These are phyloP conservation scores for Harringtonia aguacate DNA, from an alignment of 2,329 filamentous ascomycete genomes.

Conservation along the genomic window DNA sequence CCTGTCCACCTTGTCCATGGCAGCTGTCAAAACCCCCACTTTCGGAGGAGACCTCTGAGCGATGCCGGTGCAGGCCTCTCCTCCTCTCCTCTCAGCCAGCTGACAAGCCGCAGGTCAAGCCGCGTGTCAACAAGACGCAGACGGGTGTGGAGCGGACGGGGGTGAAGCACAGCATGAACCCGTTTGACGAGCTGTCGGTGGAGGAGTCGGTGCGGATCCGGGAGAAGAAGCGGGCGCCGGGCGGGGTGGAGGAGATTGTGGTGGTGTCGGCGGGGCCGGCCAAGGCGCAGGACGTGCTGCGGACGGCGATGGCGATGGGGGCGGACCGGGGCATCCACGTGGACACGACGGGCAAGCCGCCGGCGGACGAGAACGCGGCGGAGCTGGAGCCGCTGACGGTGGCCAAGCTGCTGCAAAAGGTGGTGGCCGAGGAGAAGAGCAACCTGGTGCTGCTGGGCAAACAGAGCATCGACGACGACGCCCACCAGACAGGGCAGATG, in stretches of 20 bases:
- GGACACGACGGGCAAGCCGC: constrained; percentile 49
- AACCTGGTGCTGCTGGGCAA: constrained; percentile 94
- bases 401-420: constrained; percentile 75
- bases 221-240: constrained; percentile 64
- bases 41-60: too few species aligned
- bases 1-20: too few species aligned
- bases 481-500: constrained; percentile 96
- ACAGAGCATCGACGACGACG: constrained; percentile 96
- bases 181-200: constrained; percentile 95
- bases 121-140: constrained; percentile 58
- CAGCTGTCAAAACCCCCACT: too few species aligned
- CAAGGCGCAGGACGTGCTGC: constrained; percentile 79
- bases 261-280: constrained; percentile 79
- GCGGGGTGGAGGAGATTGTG: constrained; percentile 82
- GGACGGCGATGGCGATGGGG: constrained; percentile 98
- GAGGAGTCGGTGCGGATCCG: constrained; percentile 93
- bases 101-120: constrained; percentile 44
- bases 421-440: constrained; percentile 73
- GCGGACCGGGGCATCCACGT: constrained; percentile 88
- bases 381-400: constrained; percentile 83
- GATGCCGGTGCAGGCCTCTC: constrained; percentile 1
- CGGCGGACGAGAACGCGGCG: constrained; percentile 61
- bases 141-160: constrained; percentile 86
- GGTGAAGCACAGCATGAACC: constrained; percentile 98
- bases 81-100: constrained; percentile 7